These are phyloP conservation scores for Termitomyces sp. DNA, from an alignment of 1,284 basidiomycete genomes.

Conservation along the genomic window DNA sequence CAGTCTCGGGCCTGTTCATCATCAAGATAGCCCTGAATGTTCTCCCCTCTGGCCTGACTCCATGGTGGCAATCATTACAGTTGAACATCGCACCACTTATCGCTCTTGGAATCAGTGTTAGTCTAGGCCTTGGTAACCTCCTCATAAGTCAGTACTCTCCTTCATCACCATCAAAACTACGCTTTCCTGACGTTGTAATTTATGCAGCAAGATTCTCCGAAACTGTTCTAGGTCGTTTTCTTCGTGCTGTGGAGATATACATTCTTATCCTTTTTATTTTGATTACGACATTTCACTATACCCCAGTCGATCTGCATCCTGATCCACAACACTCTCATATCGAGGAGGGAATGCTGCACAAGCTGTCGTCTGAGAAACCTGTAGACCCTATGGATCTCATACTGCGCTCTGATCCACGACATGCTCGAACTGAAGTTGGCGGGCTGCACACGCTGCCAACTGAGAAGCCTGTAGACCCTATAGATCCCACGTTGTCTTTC, in stretches of 20 bases:
- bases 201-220: constrained; percentile 62
- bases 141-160: constrained; percentile 47
- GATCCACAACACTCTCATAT: neutral
- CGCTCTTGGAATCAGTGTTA: constrained; percentile 48
- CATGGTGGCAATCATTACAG: constrained; percentile 41
- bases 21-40: constrained; percentile 60
- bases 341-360: neutral
- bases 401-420: too few relatives aligned
- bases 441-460: too few relatives aligned
- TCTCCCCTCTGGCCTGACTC: constrained; percentile 34
- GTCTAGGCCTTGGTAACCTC: constrained; percentile 53
- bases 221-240: constrained; percentile 61
- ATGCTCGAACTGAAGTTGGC: too few relatives aligned
- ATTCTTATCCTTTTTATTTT: constrained; percentile 55
- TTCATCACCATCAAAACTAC: constrained; percentile 7
- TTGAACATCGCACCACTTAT: constrained; percentile 50
- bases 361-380: constrained; percentile 9
- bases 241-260: constrained; percentile 65
- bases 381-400: neutral
- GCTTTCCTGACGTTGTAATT: constrained; percentile 6
- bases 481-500: neutral
- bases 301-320: constrained; percentile 14
- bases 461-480: neutral
- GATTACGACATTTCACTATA: constrained; percentile 44
- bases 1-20: constrained; percentile 54